Evolutionary conservation across 2,329 filamentous ascomycete genomes (phyloP).

Genomic region (Westerdykella aurantiaca): DNA sequence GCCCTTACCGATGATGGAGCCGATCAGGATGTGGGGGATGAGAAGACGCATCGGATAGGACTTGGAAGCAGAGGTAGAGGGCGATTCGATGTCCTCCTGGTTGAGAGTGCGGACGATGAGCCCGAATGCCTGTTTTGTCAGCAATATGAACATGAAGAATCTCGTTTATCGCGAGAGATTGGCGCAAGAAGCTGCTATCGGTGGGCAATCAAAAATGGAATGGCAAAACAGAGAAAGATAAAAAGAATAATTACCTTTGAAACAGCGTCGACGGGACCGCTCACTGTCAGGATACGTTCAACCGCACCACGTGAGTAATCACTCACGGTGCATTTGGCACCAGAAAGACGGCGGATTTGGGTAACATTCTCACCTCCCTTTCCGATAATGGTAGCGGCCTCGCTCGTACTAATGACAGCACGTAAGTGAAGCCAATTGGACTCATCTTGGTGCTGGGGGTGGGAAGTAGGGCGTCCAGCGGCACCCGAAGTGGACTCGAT

Average conservation of each 20-base stretch:
- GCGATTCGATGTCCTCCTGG: constrained; percentile 83
- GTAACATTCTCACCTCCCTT: constrained; percentile 99
- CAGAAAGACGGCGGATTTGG: constrained; percentile 89
- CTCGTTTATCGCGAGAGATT: not conserved
- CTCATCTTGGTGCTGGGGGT: constrained; percentile 67
- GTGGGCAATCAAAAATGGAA: not conserved
- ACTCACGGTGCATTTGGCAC: constrained; percentile 97
- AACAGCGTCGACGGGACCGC: constrained; percentile 90
- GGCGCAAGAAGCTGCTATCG: constrained; percentile 1
- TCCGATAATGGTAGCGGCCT: constrained; percentile 95
- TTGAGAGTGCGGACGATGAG: constrained; percentile 97
- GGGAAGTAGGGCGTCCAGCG: constrained; percentile 46
- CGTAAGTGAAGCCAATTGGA: constrained; percentile 95
- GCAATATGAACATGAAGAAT: no score
- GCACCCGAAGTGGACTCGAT: constrained; percentile 53
- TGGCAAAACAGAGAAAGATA: constrained; percentile 7
- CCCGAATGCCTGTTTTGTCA: constrained; percentile 69
- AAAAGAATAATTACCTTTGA: constrained; percentile 65
- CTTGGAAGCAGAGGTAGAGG: constrained; percentile 91
- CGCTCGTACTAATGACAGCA: constrained; percentile 92
- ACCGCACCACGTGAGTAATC: constrained; percentile 97
- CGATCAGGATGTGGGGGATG: constrained; percentile 94
- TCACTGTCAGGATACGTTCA: constrained; percentile 95
- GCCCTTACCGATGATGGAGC: constrained; percentile 96
- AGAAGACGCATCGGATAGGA: constrained; percentile 93